These are phyloP conservation scores for Cephalotrichum gorgonifer DNA, from an alignment of 2,329 filamentous ascomycete species.

Conservation along the genomic window DNA sequence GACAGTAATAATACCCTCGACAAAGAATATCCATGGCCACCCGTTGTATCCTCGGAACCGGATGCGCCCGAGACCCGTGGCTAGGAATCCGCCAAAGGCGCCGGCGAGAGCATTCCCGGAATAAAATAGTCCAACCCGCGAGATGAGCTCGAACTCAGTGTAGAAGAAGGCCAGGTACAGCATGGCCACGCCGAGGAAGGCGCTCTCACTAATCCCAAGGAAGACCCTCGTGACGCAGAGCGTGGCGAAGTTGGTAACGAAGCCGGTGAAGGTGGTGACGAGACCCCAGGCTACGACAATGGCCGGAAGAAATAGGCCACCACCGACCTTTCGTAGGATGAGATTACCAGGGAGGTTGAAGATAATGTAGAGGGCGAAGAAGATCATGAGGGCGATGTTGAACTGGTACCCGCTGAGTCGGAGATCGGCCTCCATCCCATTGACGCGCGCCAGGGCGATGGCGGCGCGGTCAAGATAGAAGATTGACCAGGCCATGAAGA, in stretches of 20 bases:
- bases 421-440: conserved; percentile 49
- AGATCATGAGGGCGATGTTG: conserved; percentile 18
- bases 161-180: conserved; percentile 16
- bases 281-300: conserved; percentile 13
- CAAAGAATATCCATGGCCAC: conserved; percentile 36
- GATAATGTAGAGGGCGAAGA: conserved; percentile 12
- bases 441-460: conserved; percentile 22
- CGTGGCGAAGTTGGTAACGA: conserved; percentile 11
- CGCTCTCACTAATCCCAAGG: conserved; percentile 13
- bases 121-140: conserved; percentile 16
- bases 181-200: conserved; percentile 13
- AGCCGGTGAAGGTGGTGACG: conserved; percentile 11
- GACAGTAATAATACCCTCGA: conserved; percentile 26
- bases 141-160: conserved; percentile 12
- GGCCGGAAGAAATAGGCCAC: conserved; percentile 9
- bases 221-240: conserved; percentile 12
- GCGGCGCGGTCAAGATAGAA: conserved; percentile 19
- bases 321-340: conserved; percentile 11
- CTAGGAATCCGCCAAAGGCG: conserved; percentile 44
- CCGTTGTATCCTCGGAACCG: conserved; percentile 23
- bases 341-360: conserved; percentile 16
- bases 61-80: conserved; percentile 28
- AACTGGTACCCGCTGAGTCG: conserved; percentile 52
- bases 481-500: conserved; percentile 9
- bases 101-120: conserved; percentile 59